Conservation (phyloP, 441 rosid genomes). For the Isatis lusitanica region DNA sequence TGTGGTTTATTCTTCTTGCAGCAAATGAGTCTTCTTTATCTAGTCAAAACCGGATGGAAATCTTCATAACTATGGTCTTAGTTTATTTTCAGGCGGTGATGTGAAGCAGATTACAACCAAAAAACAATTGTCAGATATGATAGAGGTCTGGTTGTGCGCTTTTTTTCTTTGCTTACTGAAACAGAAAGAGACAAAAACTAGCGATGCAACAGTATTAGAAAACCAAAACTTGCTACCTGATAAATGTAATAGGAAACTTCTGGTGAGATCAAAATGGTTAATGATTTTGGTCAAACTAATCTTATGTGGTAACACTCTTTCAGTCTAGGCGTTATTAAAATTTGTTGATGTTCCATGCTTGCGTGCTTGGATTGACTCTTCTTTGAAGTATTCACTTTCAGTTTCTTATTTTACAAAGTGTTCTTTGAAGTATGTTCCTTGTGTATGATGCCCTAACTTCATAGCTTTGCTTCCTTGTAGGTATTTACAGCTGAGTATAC, state of each 20-base stretch:
- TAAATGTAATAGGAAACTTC: not conserved
- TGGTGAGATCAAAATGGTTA: not conserved
- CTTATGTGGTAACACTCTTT: constrained; percentile 9
- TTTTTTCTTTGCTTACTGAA: not conserved
- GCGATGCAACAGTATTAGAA: constrained; percentile 9
- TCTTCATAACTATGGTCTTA: constrained; percentile 42
- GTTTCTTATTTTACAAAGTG: not conserved
- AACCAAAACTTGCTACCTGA: not conserved
- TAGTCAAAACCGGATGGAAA: constrained; percentile 20
- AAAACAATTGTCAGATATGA: constrained; percentile 67
- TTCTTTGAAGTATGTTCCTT: not conserved
- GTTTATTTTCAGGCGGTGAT: constrained; percentile 86
- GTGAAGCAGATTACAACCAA: constrained; percentile 69
- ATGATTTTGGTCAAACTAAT: not conserved
- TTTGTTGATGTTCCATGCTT: not conserved
- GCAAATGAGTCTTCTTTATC: not conserved
- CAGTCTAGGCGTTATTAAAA: not conserved
- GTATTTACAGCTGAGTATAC: constrained; percentile 88
- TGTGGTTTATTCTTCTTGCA: not conserved
- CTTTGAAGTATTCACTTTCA: not conserved
- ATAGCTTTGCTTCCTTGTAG: constrained; percentile 38
- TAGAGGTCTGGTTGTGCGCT: constrained; percentile 66
- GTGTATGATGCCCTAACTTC: constrained; percentile 11
- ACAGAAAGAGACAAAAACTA: not conserved
- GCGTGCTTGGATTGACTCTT: not conserved